Evolutionary conservation across 1,284 basidiomycete genomes (phyloP), one percentile per base, ranked within the genome.

Genomic region (Ceratobasidium sp.): DNA sequence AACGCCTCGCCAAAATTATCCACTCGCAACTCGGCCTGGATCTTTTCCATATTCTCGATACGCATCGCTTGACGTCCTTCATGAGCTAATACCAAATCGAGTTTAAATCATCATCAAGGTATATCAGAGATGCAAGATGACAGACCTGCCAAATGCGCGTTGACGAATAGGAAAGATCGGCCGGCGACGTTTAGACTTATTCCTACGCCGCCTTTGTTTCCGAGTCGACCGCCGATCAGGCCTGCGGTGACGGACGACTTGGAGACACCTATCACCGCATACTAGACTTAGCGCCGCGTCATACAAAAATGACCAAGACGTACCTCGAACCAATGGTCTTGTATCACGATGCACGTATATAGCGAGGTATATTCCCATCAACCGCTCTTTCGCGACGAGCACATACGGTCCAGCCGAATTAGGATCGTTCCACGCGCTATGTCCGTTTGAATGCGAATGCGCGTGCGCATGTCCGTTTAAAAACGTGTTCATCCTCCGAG

Each of bases 141-240:
- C 77, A 8, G 23, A 78, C 77, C 77, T 28, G 78, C 93, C n/a
- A 97, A 85, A 83, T 97, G 95, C 0, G 93, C 92, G 80, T 96
- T 96, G 79, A 97, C 84, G 82, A 97, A 95, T 17, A 97, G 86
- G 45, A 96, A 86, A 0, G 93, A 91, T 6, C 89, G 90, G 4
- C 89, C 90, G 64, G 89, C 90, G 20, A 97, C 85, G 78, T 94
- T 91, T 60, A 96, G 82, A 76, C 92, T 93, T 78, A 96, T 91
- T 17, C 93, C 95, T 20, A 95, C 92, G 15, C 91, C 94, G 3
- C 93, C 94, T 81, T 95, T 95, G 81, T 96, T 96, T 1, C 94
- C 94, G 1, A 96, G 87, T 53, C 95, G 86, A 0, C 95, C 95
- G 10, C 94, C 93, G 47, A 96, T 92, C n/a, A 97, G 84, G 10